These are phyloP conservation scores for Erigeron canadensis DNA, from an alignment of 129 eudicot genomes.

Conservation along the genomic window DNA sequence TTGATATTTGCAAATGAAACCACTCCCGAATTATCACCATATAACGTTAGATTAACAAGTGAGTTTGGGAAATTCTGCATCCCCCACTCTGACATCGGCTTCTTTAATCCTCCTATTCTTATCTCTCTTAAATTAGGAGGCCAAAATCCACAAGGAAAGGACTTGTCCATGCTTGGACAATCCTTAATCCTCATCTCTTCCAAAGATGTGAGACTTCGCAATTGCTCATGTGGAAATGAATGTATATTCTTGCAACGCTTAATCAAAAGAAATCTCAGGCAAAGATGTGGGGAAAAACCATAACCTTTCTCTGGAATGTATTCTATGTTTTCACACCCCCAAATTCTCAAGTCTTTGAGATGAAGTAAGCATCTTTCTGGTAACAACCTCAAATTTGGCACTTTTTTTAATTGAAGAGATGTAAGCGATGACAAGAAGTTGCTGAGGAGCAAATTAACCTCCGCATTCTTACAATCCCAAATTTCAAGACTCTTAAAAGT, in stretches of 20 bases:
- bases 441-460: neutral
- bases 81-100: neutral
- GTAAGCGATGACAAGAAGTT: neutral
- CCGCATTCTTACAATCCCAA: neutral
- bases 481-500: neutral
- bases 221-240: neutral
- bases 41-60: neutral
- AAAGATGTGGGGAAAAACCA: neutral
- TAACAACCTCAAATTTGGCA: neutral
- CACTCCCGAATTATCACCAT: neutral
- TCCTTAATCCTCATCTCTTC: neutral
- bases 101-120: neutral
- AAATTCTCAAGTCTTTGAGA: neutral
- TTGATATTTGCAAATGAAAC: neutral
- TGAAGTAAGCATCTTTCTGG: neutral
- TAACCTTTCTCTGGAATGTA: neutral
- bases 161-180: neutral
- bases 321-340: neutral
- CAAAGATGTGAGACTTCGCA: neutral
- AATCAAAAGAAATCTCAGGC: neutral
- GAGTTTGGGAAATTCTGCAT: neutral
- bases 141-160: neutral
- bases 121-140: neutral
- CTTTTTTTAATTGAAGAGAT: neutral
- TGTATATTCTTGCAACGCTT: neutral